Evolutionary conservation across 2,329 filamentous ascomycete species (phyloP), one percentile per base, ranked within the genome.

Genomic region (Beauveria medogensis): DNA sequence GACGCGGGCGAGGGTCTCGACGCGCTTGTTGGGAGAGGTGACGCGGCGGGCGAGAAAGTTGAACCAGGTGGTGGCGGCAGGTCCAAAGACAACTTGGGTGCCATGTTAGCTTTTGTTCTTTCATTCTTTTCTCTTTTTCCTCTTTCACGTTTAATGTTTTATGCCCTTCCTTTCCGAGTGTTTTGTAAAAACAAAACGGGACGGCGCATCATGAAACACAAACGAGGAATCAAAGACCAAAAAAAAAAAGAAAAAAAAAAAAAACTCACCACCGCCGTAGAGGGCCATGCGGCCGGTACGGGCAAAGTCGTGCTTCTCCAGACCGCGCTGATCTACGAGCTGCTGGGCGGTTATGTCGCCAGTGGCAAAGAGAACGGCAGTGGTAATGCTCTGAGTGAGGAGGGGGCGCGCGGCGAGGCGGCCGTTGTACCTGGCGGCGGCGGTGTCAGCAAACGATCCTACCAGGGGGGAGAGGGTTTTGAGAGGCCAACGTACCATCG

Each of bases 311-410:
- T 99, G 93, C 65, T 89, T 88, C 67, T 87, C 77, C 28, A 89
- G 66, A 20, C 92, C 92, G 69, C 82, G 87, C 73, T 86, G 87
- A 77, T 97, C 93, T 63, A 99, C 90, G 41, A 85, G 80, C 77
- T 97, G 93, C 76, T 99, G 94, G 43, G 94, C 91, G 66, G 95
- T 87, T 63, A 89, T 81, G 77, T 99, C 94, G 69, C 94, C 94
- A 16, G 92, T 90, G 62, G 89, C 92, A 73, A 97, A 99, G 65
- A 99, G 87, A 63, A 97, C 83, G 54, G 91, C 89, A 44, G 93
- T 97, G 61, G 92, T 96, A 68, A 96, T 78, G 72, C 88, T 90
- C 80, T 96, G 91, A 12, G 93, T 97, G 70, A 97, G 84, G 68
- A 97, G 80, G 63, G 93, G 93, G 71, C 90, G 85, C 69, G 86